These are phyloP conservation scores for Xerocomellus intermedius DNA, from an alignment of 768 basidiomycete genomes.

Conservation along the genomic window DNA sequence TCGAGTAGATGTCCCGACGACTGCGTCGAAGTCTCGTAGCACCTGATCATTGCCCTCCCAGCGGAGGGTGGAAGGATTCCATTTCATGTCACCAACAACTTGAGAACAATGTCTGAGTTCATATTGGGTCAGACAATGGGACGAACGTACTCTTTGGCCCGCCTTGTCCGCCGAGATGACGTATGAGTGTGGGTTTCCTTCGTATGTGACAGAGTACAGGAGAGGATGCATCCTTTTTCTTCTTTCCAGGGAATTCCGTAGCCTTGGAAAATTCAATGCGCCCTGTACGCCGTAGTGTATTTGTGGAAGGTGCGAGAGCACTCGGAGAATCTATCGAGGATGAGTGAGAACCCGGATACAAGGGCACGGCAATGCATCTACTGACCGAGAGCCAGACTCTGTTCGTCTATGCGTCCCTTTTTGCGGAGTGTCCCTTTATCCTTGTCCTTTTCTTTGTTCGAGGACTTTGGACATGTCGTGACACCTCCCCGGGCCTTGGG, in stretches of 20 bases:
- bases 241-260: slow-evolving; percentile 44
- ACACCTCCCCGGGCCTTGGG: slow-evolving; percentile 64
- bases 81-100: slow-evolving; percentile 97
- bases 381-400: slow-evolving; percentile 41
- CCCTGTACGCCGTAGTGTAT: slow-evolving; percentile 55
- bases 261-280: slow-evolving; percentile 54
- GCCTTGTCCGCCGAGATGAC: slow-evolving; percentile 67
- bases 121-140: neutral
- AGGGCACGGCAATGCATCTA: slow-evolving; percentile 9
- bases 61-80: slow-evolving; percentile 85
- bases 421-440: slow-evolving; percentile 60
- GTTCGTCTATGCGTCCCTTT: slow-evolving; percentile 51
- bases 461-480: slow-evolving; percentile 42
- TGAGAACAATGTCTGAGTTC: slow-evolving; percentile 17
- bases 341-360: neutral
- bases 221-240: slow-evolving; percentile 52
- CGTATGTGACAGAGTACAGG: slow-evolving; percentile 46
- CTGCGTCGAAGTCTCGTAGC: slow-evolving; percentile 85
- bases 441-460: slow-evolving; percentile 37
- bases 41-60: slow-evolving; percentile 98
- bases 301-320: slow-evolving; percentile 44
- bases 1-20: slow-evolving; percentile 77
- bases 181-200: slow-evolving; percentile 85
- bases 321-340: slow-evolving; percentile 19
- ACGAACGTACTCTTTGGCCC: slow-evolving; percentile 67